Base-by-base conservation (phyloP, 2,329 filamentous ascomycete species). In the Bretziella fagacearum region DNA sequence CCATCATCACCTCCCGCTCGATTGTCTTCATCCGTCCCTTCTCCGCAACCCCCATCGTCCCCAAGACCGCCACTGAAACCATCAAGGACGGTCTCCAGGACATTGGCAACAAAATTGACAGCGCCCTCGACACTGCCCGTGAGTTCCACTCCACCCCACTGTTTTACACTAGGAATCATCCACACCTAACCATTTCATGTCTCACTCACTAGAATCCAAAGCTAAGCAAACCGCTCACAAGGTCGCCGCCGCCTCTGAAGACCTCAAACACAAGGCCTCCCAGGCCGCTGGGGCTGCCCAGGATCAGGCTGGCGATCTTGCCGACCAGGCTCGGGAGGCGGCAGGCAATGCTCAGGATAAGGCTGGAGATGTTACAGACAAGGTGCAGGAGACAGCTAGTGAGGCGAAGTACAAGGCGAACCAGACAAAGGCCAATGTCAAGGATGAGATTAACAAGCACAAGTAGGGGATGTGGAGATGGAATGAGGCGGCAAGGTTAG, bases 21-120 rank as follows among this genome's bases (percentile, higher is more conserved):
- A 53, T 60, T 39, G 62, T 65, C 37, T 58, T 63, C 23, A 63
- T 68, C 8, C 65, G 71, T 45, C 58, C 65, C 30, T 77, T 78
- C 61, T 68, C 65, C 51, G 70, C 69, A 10, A 65, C 63, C 44
- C 52, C 65, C 7, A 58, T 59, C 2, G 53, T 60, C 6, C 64
- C 63, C 40, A 76, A 74, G 62, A 63, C 65, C 7, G 62, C 67
- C 2, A 62, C 69, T 44, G 71, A 78, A 48, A 54, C 65, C 0
- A 69, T 71, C 54, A 80, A 78, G 60, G 74, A 79, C 52, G 67
- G 67, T 3, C 59, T 73, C 62, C 66, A 73, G 25, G 66, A 63
- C 43, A 72, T 80, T 35, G 69, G 70, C 50, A 70, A 76, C 57
- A 78, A 75, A 57, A 57, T 80, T 15, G 70, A 78, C 23, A 71